These are phyloP conservation scores for Chlorella sp. DNA, from an alignment of 139 green algal species.

Conservation along the genomic window DNA sequence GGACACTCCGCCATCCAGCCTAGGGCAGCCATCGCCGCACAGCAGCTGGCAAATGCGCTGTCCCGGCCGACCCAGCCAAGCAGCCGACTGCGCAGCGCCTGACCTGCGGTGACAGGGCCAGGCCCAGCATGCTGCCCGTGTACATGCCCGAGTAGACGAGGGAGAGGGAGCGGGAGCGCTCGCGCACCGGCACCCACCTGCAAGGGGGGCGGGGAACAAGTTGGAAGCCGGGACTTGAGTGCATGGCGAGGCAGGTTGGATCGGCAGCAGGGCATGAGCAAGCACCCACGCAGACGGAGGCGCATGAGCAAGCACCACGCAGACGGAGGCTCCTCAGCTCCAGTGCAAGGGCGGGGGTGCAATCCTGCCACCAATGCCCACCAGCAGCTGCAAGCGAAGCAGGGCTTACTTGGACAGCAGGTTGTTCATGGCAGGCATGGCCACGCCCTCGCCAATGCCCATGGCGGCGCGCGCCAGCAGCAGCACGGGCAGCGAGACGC, in stretches of 20 bases:
- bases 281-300: not conserved
- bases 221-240: no score
- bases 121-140: constrained; percentile 86
- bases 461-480: constrained; percentile 87
- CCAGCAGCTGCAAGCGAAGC: not conserved
- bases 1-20: no score
- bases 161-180: constrained; percentile 89
- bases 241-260: not conserved
- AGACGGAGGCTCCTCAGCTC: not conserved
- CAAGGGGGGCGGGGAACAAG: constrained; percentile 19
- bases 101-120: constrained; percentile 67
- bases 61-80: no score
- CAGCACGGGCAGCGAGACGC: constrained; percentile 80
- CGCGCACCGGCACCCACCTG: constrained; percentile 88
- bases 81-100: no score
- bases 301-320: not conserved
- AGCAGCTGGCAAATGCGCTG: no score
- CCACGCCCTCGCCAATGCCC: constrained; percentile 97
- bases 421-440: constrained; percentile 99
- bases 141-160: constrained; percentile 98
- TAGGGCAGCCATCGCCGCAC: no score
- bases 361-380: no score
- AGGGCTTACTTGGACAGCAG: constrained; percentile 82
- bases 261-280: not conserved
- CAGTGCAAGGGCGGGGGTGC: not conserved